phyloP scores from a whole-genome alignment of 805 yeast genomes.

The Saccharomycopsis olivae region DNA sequence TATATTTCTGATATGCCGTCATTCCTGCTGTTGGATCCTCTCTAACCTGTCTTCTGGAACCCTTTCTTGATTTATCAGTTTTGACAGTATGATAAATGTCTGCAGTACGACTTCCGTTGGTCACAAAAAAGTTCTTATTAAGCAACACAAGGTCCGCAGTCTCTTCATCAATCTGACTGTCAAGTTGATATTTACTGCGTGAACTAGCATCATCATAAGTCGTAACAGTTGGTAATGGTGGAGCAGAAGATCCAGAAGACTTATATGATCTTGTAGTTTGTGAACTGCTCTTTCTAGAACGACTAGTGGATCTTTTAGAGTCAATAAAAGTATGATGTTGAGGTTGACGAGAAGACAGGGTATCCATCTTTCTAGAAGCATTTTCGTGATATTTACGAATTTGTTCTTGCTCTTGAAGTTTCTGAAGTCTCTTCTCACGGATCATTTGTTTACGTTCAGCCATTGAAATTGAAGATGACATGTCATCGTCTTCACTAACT shows the following conservation, averaged over 20 bases:
- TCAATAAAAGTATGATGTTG: not conserved
- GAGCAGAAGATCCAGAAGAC: not conserved
- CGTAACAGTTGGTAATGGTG: not conserved
- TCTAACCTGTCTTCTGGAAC: not conserved
- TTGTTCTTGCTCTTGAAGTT: conserved; percentile 10
- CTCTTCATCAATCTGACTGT: conserved; percentile 17
- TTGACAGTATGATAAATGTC: conserved; percentile 13
- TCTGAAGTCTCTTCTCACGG: conserved; percentile 6
- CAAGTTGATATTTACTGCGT: conserved; percentile 5
- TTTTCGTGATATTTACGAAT: conserved; percentile 1
- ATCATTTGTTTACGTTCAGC: conserved; percentile 5
- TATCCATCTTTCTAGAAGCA: conserved; percentile 1
- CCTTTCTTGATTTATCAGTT: conserved; percentile 1
- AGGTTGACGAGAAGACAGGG: not conserved
- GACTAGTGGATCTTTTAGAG: not conserved
- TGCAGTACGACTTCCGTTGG: conserved; percentile 17
- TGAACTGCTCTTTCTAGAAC: not conserved
- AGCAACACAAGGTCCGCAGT: conserved; percentile 16
- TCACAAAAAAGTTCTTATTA: conserved; percentile 18
- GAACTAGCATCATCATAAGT: not conserved
- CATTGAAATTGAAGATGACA: not conserved
- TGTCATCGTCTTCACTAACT: conserved; percentile 1
- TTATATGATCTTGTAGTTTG: not conserved
- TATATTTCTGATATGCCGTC: conserved; percentile 9
- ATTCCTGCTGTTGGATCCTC: not conserved